Percentiles rank a stretch among this genome's conserved stretches.
These are phyloP conservation scores for Delphinella strobiligena DNA, from an alignment of 2,329 filamentous ascomycete species.

Conservation along the genomic window DNA sequence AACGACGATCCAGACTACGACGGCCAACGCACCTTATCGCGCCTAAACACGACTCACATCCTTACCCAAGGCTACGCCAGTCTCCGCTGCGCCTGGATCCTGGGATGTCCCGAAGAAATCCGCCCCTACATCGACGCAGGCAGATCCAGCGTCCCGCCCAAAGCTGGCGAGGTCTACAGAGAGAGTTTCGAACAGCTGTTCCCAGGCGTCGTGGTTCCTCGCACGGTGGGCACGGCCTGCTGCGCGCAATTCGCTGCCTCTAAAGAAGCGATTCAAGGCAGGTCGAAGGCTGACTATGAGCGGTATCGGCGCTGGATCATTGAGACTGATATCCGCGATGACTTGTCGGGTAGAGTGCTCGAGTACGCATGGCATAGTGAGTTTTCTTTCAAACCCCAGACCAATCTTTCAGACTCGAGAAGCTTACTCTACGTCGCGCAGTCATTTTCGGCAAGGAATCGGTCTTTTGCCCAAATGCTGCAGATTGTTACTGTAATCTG, in stretches of 20 bases:
- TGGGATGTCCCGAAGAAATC: slow-evolving; percentile 41
- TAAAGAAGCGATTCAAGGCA: slow-evolving; percentile 31
- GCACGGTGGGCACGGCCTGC: slow-evolving; percentile 37
- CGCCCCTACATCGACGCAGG: slow-evolving; percentile 24
- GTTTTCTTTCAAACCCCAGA: too few relatives aligned
- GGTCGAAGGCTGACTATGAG: slow-evolving; percentile 36
- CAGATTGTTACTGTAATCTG: slow-evolving; percentile 55
- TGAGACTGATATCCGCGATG: slow-evolving; percentile 34
- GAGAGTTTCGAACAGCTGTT: slow-evolving; percentile 39
- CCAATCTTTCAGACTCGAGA: background rate
- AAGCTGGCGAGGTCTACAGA: slow-evolving; percentile 38
- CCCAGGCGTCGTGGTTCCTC: slow-evolving; percentile 26
- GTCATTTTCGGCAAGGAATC: slow-evolving; percentile 8
- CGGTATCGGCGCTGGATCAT: slow-evolving; percentile 37
- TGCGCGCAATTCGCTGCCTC: slow-evolving; percentile 45
- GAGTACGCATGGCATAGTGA: slow-evolving; percentile 47
- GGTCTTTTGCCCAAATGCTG: slow-evolving; percentile 49
- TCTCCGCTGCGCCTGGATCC: slow-evolving; percentile 39
- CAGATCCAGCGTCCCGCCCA: background rate
- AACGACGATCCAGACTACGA: slow-evolving; percentile 39
- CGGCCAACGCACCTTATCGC: slow-evolving; percentile 35
- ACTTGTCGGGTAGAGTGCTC: slow-evolving; percentile 40
- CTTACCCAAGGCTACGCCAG: slow-evolving; percentile 41
- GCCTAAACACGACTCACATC: slow-evolving; percentile 37
- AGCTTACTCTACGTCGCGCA: background rate